Conservation (phyloP, 495 filamentous ascomycete species). For the Xylaria venustula region DNA sequence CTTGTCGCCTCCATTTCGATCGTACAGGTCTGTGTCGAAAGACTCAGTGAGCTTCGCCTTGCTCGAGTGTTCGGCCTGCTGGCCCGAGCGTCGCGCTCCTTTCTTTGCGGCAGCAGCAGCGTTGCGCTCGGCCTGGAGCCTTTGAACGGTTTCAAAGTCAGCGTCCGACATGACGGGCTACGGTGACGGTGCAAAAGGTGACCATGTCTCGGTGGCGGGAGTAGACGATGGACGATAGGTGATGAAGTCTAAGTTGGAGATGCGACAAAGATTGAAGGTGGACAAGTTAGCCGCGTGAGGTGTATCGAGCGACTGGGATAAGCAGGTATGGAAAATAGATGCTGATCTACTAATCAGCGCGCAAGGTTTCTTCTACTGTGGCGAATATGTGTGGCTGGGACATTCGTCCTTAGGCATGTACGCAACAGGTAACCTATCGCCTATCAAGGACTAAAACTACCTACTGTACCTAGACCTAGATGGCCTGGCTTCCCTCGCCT, state of each 20-base stretch:
- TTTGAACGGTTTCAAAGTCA: constrained; percentile 79
- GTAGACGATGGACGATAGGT: constrained; percentile 17
- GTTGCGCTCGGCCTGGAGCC: constrained; percentile 91
- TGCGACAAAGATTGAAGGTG: constrained; percentile 8
- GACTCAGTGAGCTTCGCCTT: constrained; percentile 94
- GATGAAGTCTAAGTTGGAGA: background rate
- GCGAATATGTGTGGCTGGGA: constrained; percentile 5
- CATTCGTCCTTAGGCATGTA: background rate
- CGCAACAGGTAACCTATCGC: no score
- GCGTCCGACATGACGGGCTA: constrained; percentile 58
- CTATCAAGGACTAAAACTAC: no score
- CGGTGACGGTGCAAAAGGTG: constrained; percentile 24
- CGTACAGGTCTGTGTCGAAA: constrained; percentile 93
- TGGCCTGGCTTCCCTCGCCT: no score
- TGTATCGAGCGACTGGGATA: constrained; percentile 3
- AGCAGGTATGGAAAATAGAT: constrained; percentile 2
- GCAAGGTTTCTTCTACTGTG: background rate
- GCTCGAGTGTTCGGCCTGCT: constrained; percentile 85
- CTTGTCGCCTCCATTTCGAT: constrained; percentile 73
- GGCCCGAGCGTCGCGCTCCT: constrained; percentile 77
- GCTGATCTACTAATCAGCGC: constrained; percentile 3
- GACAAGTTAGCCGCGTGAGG: background rate
- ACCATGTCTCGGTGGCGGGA: constrained; percentile 29
- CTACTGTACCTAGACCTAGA: background rate
- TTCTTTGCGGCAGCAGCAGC: constrained; percentile 77